Conservation (phyloP, 2,329 filamentous ascomycete genomes). For the Triangularia setosa region DNA sequence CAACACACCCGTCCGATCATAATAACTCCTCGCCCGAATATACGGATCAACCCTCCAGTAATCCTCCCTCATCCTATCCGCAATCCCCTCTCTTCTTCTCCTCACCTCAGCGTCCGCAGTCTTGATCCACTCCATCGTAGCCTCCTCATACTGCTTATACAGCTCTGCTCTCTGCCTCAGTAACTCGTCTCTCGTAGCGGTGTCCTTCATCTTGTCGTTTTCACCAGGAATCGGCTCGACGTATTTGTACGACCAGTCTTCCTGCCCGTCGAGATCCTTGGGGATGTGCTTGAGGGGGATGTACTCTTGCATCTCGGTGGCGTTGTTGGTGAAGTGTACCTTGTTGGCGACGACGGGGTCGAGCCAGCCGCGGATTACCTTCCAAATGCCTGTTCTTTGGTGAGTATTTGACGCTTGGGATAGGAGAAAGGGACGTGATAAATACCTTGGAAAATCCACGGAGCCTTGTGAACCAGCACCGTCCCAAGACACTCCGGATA, state of each 20-base stretch:
- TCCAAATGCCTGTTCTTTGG: slow-evolving; percentile 73
- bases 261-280: slow-evolving; percentile 80
- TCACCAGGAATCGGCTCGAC: slow-evolving; percentile 71
- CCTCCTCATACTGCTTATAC: slow-evolving; percentile 69
- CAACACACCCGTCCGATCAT: slow-evolving; percentile 77
- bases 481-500: slow-evolving; percentile 90
- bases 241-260: slow-evolving; percentile 81
- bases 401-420: neutral
- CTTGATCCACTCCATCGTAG: slow-evolving; percentile 72
- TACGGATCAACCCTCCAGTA: slow-evolving; percentile 94
- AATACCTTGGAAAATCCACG: slow-evolving; percentile 90
- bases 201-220: slow-evolving; percentile 69
- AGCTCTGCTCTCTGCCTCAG: slow-evolving; percentile 60
- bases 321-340: slow-evolving; percentile 84
- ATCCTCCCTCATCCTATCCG: slow-evolving; percentile 61
- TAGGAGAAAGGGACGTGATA: neutral
- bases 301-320: slow-evolving; percentile 73
- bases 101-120: slow-evolving; percentile 45
- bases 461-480: slow-evolving; percentile 90
- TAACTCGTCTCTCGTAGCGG: slow-evolving; percentile 58
- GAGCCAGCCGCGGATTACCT: slow-evolving; percentile 90
- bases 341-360: slow-evolving; percentile 94
- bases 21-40: slow-evolving; percentile 74
- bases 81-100: slow-evolving; percentile 57
- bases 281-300: slow-evolving; percentile 68